Base-by-base conservation (phyloP, 805 yeast species). In the Kodamaea kaohsiungensis region DNA sequence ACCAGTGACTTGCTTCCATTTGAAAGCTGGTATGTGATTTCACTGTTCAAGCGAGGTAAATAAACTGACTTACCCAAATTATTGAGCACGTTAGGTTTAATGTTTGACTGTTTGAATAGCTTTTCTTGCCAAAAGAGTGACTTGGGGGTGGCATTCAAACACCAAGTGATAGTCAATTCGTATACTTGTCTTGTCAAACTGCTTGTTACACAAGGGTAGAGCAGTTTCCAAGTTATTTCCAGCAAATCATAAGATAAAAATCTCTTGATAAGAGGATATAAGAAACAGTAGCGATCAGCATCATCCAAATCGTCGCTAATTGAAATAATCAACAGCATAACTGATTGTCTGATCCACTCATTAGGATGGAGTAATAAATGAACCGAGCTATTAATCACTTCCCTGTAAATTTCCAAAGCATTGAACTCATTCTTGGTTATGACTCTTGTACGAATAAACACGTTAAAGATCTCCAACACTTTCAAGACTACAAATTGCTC, bases 351-450 rank as follows among this genome's bases (percentile, higher is more conserved):
- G 9, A 93, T 86, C 85, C 96, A 86, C 51, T 83, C 87, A 67
- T 91, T 92, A 0, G 98, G 98, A 65, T 92, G 98, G 7, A 92
- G 68, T 0, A 88, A 64, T 25, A 93, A 77, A 53, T 84, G 82
- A 2, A 85, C 71, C 0, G 73, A 67, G 52, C 60, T 69, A 0
- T 53, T 27, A 13, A 76, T 58, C 13, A 76, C 56, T 54, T 75
- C 79, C 49, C 67, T 64, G 54, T 75, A 76, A 2, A 75, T 69
- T 13, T 67, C 70, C 50, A 75, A 62, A 1, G 74, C 73, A 52
- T 73, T 74, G 61, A 74, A 76, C 22, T 57, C 61, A 13, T 40
- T 40, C 0, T 76, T 76, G 49, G 69, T 72, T 13, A 76, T 73
- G 1, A 75, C 58, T 48, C 65, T 59, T 17, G 63, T 59, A 5